Evolutionary conservation across 2,329 filamentous ascomycete genomes (phyloP), one percentile per base, ranked within the genome.

Genomic region (Penicillium hesseltinei): DNA sequence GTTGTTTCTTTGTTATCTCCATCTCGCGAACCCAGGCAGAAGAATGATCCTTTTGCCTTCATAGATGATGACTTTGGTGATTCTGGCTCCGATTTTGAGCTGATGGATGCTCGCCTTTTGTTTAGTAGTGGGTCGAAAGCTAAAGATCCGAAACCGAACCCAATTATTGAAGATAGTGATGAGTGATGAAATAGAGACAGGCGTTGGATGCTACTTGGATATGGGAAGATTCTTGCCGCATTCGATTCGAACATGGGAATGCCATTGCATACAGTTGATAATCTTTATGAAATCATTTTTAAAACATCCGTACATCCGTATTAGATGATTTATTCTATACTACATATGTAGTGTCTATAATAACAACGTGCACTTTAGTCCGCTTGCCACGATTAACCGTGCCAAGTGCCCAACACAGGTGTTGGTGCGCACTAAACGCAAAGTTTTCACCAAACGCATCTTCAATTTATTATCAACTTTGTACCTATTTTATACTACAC

Each of bases 81-180:
- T 19, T 57, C 57, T 44, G 40, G 17, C 29, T 63, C 62, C 11
- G 69, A 73, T 38, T 62, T 65, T 48, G 66, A 71, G 25, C 58
- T 71, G 29, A 69, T 67, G 29, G 67, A 73, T 52, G 58, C 70
- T 11, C 62, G 62, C 21, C 62, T 66, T n/a, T 62, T 73, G 23
- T 55, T 69, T 43, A 58, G 56, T 47, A 56, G 62, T 25, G 58
- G 53, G 21, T 31, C 58, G 23, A 62, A 66, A 43, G 40, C 51
- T 13, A 63, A 59, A 44, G 43, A 59, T 51, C 61, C 55, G 54
- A 65, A 61, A 54, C 61, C 56, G 57, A 66, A 51, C 27, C 52
- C 59, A 33, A 59, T 70, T 27, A 50, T 69, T 51, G 36, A 35
- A 35, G 68, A 69, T 59, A 68, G 72, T 53, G 70, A 73, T 36